Evolutionary conservation across 2,329 filamentous ascomycete genomes (phyloP).

Genomic region (Trichothecium sympodiale): DNA sequence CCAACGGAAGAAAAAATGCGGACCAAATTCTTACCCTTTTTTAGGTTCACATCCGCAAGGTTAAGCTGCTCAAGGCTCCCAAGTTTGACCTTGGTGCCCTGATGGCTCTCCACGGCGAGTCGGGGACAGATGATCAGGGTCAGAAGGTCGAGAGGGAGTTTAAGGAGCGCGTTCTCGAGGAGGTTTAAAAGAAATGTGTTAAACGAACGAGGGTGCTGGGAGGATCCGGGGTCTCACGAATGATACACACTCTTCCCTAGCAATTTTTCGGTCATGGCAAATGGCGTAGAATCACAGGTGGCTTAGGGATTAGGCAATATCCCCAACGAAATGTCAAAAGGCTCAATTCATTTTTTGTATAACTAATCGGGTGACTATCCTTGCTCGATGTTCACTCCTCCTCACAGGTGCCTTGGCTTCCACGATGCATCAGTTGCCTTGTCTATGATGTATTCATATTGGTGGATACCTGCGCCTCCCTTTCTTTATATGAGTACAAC

Average conservation of each 20-base stretch:
- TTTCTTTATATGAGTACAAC: conserved; percentile 2
- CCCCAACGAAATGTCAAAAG: conserved; percentile 23
- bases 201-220: conserved; percentile 12
- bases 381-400: too few relatives aligned
- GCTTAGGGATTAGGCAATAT: conserved; percentile 27
- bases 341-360: conserved; percentile 14
- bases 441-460: not conserved
- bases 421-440: too few relatives aligned
- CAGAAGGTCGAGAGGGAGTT: conserved; percentile 99
- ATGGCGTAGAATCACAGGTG: conserved; percentile 33
- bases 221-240: conserved; percentile 18
- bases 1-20: not conserved
- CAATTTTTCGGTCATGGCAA: conserved; percentile 31
- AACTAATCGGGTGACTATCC: not conserved
- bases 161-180: conserved; percentile 93
- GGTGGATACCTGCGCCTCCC: not conserved
- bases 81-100: conserved; percentile 98
- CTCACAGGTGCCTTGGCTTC: too few relatives aligned
- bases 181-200: conserved; percentile 56
- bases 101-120: conserved; percentile 95
- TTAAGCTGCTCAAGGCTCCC: conserved; percentile 96
- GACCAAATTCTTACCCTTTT: conserved; percentile 21
- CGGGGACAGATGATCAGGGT: conserved; percentile 86
- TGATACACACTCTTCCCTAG: conserved; percentile 22
- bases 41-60: conserved; percentile 99